phyloP scores from a whole-genome alignment of 2,329 filamentous ascomycete species.

The Colletotrichum ledebouriae region DNA sequence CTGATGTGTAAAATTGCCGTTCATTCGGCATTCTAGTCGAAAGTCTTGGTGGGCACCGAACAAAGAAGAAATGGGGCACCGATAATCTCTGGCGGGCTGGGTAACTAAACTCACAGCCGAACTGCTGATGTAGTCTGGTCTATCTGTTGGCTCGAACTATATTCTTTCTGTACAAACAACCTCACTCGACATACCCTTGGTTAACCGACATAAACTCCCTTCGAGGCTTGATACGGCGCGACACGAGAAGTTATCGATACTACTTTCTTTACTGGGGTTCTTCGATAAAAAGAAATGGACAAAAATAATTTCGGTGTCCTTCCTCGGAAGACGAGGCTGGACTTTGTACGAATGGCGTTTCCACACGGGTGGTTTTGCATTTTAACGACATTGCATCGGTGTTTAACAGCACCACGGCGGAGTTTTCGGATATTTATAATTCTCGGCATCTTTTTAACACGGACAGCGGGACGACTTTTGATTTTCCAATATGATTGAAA shows the following conservation, averaged over 20 bases:
- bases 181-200: slow-evolving; percentile 60
- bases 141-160: slow-evolving; percentile 45
- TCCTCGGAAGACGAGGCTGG: slow-evolving; percentile 53
- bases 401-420: slow-evolving; percentile 56
- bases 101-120: slow-evolving; percentile 52
- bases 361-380: slow-evolving; percentile 59
- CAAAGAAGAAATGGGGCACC: slow-evolving; percentile 56
- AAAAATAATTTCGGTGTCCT: slow-evolving; percentile 42
- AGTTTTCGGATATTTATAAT: slow-evolving; percentile 54
- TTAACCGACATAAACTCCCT: slow-evolving; percentile 47
- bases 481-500: slow-evolving; percentile 58
- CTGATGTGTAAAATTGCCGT: slow-evolving; percentile 52
- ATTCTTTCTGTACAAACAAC: slow-evolving; percentile 62
- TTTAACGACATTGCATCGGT: slow-evolving; percentile 63
- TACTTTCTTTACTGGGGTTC: slow-evolving; percentile 52
- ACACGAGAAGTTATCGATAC: slow-evolving; percentile 61
- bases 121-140: slow-evolving; percentile 48
- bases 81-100: slow-evolving; percentile 56
- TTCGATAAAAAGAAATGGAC: slow-evolving; percentile 38
- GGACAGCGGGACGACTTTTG: slow-evolving; percentile 54
- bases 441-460: slow-evolving; percentile 48
- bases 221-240: slow-evolving; percentile 52
- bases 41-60: slow-evolving; percentile 66
- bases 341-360: slow-evolving; percentile 61
- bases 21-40: slow-evolving; percentile 53